These are phyloP conservation scores for Delonix regia DNA, from an alignment of 306 rosid genomes.

Conservation along the genomic window DNA sequence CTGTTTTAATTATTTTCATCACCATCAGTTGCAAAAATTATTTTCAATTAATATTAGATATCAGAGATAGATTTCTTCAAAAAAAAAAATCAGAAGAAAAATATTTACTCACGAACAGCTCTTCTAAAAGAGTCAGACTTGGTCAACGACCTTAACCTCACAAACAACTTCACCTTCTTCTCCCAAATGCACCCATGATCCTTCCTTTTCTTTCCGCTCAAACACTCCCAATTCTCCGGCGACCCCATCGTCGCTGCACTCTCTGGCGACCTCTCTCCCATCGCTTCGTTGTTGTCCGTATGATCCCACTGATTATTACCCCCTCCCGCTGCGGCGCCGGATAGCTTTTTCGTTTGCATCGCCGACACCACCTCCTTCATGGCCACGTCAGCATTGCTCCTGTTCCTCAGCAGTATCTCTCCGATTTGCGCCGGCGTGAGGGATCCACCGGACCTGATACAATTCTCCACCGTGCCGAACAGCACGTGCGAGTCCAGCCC, in stretches of 20 bases:
- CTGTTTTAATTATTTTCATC: too few species aligned
- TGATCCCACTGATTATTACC: constrained; percentile 32
- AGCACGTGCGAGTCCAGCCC: constrained; percentile 56
- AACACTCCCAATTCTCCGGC: constrained; percentile 72
- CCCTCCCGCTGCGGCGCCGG: neutral
- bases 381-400: constrained; percentile 57
- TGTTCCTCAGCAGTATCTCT: constrained; percentile 70
- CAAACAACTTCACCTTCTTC: constrained; percentile 69
- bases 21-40: too few species aligned
- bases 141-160: constrained; percentile 76
- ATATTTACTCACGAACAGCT: neutral
- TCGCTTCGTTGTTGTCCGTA: constrained; percentile 43
- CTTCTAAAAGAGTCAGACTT: constrained; percentile 66
- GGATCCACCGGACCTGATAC: constrained; percentile 63
- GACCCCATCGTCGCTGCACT: constrained; percentile 70
- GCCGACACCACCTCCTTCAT: constrained; percentile 68
- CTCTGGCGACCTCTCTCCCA: constrained; percentile 62
- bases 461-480: constrained; percentile 60
- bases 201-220: constrained; percentile 59
- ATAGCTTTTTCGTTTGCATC: constrained; percentile 51
- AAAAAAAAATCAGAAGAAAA: too few species aligned
- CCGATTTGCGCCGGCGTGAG: constrained; percentile 87
- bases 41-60: too few species aligned
- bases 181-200: constrained; percentile 45
- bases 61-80: neutral